Evolutionary conservation across 495 filamentous ascomycete genomes (phyloP), one percentile per base, ranked within the genome.

Genomic region (Neurospora sp.): DNA sequence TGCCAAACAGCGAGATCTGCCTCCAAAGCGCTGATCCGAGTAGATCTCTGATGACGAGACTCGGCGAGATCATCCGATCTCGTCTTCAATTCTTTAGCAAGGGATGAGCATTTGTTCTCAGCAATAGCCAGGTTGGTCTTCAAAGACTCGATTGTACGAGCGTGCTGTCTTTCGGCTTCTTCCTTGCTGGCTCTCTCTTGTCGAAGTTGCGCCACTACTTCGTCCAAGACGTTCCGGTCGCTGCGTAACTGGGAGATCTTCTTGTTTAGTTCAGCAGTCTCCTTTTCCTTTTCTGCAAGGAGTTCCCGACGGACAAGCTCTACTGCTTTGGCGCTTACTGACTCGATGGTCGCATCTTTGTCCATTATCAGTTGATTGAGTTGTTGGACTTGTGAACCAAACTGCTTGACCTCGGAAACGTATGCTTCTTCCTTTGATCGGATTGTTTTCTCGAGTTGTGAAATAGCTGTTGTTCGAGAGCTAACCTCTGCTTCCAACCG

Each of bases 351-450:
- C 14, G 40, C 38, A 1, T 81, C 77, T 38, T 76, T 76, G 6
- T 77, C 75, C 23, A 72, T 71, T 5, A 81, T 5, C 16, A 71
- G 18, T 39, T 80, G 72, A 14, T 72, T 70, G 12, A 81, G 72
- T 35, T 76, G 74, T 5, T 70, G 39, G n/a, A 76, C 6, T 9
- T 77, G 73, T 20, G 62, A 12, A 27, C 71, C 42, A 39, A 75
- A 73, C n/a, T 75, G 20, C 27, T 73, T 37, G 14, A 59, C 23
- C 18, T 77, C 77, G 0, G 37, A 62, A 6, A 48, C 39, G 16
- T 75, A 71, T 9, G 42, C 39, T 38, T 74, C 46, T 20, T 78
- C 72, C n/a, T 73, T 76, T 27, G 40, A 59, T 11, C 70, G 41
- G 4, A 80, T 71, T 12, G 74, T 71, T 20, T 66, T 66, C 35